Evolutionary conservation across 768 basidiomycete species (phyloP).

Genomic region (Mycena chlorophos): DNA sequence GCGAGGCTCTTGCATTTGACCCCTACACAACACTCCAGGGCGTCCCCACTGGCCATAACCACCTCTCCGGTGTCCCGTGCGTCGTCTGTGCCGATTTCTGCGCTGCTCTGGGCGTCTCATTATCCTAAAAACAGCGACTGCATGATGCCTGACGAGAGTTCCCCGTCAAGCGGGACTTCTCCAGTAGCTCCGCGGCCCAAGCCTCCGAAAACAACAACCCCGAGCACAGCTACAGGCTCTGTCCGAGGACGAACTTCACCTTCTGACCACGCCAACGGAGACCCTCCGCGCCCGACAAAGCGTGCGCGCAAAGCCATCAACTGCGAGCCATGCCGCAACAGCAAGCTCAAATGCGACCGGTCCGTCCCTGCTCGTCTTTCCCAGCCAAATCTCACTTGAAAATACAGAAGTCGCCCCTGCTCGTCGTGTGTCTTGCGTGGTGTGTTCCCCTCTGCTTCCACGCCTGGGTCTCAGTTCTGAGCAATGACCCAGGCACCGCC

Average conservation of each 20-base stretch:
- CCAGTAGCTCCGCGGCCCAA: conserved; percentile 43
- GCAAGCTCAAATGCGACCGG: conserved; percentile 90
- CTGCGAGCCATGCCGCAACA: conserved; percentile 84
- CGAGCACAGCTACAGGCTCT: conserved; percentile 37
- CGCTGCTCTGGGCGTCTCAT: too few species aligned
- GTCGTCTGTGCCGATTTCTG: too few species aligned
- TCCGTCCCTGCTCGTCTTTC: conserved; percentile 8
- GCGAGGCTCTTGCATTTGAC: too few species aligned
- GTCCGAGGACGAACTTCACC: conserved; percentile 57
- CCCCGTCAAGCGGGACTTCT: conserved; percentile 36
- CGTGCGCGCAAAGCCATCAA: conserved; percentile 86
- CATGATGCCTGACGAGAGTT: conserved; percentile 40
- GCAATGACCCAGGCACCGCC: conserved; percentile 59
- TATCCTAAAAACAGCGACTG: conserved; percentile 32
- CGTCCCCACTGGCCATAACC: too few species aligned
- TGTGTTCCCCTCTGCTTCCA: conserved; percentile 33
- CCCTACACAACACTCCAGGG: too few species aligned
- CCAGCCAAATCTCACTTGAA: neutral
- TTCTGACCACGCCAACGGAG: conserved; percentile 47
- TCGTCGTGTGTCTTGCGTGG: conserved; percentile 85
- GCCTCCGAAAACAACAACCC: conserved; percentile 38
- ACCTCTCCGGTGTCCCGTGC: too few species aligned
- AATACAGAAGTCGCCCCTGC: conserved; percentile 76
- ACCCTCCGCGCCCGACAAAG: conserved; percentile 72
- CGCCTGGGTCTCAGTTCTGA: conserved; percentile 15